Evolutionary conservation across 495 filamentous ascomycete species (phyloP), one percentile per base, ranked within the genome.

Genomic region (Gamarada debralockiae): DNA sequence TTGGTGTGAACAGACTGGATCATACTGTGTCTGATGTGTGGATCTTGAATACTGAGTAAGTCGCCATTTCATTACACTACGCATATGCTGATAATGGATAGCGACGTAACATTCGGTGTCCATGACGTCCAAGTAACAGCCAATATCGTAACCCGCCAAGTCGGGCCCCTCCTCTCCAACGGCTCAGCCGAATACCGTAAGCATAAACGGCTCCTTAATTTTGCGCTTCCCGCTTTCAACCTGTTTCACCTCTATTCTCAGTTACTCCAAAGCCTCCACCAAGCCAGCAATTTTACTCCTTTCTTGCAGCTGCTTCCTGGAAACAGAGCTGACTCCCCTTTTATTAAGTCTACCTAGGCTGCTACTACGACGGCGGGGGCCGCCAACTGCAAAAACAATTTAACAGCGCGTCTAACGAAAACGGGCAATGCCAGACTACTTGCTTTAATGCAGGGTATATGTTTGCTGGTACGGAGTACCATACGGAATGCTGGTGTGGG

Each of bases 251-350:
- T n/a, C n/a, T n/a, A n/a, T n/a, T n/a, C n/a, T n/a, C 20, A 36
- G 12, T 67, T 65, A 31, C 55, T 65, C 14, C 65, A 65, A 13
- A 67, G 66, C 40, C 67, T 62, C 29, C 29, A 34, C 7, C 7
- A 34, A 34, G 29, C 29, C 29, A 34, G 7, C 29, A 14, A 7
- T 7, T 7, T 7, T 7, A 7, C 29, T 7, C 29, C 7, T 14
- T 34, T 34, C 7, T 34, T 34, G 7, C 29, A 7, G 7, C 7
- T 7, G 7, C 7, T 7, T 7, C 29, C 29, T 14, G 7, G 7
- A 14, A 14, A 56, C 20, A 20, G 2, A 10, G 25, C 10, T 45
- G 42, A 13, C 22, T 7, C n/a, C 13, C 13, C 10, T 17, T n/a
- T n/a, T n/a, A n/a, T n/a, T n/a, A n/a, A n/a, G n/a, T n/a, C n/a